Conservation (phyloP, 1,284 basidiomycete species). For the Ganoderma multipileum region DNA sequence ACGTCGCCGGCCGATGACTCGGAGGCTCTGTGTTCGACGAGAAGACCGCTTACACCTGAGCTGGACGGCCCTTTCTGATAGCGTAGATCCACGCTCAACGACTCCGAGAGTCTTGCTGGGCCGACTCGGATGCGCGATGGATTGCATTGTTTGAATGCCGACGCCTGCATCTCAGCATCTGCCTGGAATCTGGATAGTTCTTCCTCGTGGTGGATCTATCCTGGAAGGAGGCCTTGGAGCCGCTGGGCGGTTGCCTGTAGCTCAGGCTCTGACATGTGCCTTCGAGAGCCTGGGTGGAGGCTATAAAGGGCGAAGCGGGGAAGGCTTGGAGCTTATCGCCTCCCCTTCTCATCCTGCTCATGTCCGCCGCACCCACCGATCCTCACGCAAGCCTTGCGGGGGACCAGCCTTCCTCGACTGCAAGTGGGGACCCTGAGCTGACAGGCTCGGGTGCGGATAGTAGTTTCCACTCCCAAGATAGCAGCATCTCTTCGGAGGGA, state of each 20-base stretch:
- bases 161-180: neutral
- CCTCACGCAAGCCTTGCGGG: neutral
- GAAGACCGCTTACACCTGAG: neutral
- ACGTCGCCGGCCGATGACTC: neutral
- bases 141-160: neutral
- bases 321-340: conserved; percentile 1
- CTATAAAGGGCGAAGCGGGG: neutral
- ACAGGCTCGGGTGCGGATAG: neutral
- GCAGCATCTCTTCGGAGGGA: neutral
- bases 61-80: neutral
- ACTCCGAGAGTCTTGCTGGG: neutral
- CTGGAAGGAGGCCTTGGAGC: neutral
- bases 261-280: neutral
- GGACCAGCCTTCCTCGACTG: neutral
- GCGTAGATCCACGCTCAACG: neutral
- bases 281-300: neutral
- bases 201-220: neutral
- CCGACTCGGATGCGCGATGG: neutral
- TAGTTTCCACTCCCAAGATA: neutral
- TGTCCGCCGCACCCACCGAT: neutral
- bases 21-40: neutral
- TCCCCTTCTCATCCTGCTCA: neutral
- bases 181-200: neutral
- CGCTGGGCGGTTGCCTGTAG: neutral
- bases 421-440: neutral